Evolutionary conservation across 176 grass and related monocot genomes (phyloP).

Genomic region (Metroxylon sagu): DNA sequence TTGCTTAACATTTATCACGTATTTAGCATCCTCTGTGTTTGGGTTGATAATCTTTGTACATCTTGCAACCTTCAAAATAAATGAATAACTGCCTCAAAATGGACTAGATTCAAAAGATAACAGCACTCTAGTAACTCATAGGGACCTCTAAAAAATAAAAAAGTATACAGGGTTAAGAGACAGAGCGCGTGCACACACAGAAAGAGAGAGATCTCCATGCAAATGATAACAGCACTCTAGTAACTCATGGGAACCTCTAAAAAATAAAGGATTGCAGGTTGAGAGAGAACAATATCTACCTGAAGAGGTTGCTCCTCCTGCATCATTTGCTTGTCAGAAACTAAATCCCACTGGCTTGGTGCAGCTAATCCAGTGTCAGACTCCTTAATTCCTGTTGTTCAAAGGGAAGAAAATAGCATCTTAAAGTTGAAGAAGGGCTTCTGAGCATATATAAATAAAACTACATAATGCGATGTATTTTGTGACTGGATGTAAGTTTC

Average conservation of each 20-base stretch:
- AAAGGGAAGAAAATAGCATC: background rate
- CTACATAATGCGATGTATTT: too few relatives aligned
- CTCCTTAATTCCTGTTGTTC: constrained; percentile 80
- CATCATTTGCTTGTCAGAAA: constrained; percentile 99
- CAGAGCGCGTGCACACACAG: too few relatives aligned
- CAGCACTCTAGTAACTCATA: too few relatives aligned
- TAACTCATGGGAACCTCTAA: background rate
- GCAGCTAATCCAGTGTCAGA: constrained; percentile 90
- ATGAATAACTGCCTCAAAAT: background rate
- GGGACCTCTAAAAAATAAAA: background rate
- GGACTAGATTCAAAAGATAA: too few relatives aligned
- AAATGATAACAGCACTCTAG: too few relatives aligned
- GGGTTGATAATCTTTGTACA: constrained; percentile 97
- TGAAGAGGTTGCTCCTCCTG: constrained; percentile 83
- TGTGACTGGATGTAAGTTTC: too few relatives aligned
- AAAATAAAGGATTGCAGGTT: too few relatives aligned
- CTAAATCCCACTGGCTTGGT: constrained; percentile 92
- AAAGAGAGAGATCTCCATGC: too few relatives aligned
- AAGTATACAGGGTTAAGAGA: background rate
- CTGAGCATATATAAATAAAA: too few relatives aligned
- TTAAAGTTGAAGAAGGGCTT: too few relatives aligned
- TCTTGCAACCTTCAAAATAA: constrained; percentile 60
- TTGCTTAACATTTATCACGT: constrained; percentile 98
- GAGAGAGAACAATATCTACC: constrained; percentile 24
- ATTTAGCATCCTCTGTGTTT: constrained; percentile 91